A percentile compares a stretch with the other conserved stretches of the same genome.
These are phyloP conservation scores for Chlamydomonas sphaeroides DNA, from an alignment of 139 green algal species.

Conservation along the genomic window DNA sequence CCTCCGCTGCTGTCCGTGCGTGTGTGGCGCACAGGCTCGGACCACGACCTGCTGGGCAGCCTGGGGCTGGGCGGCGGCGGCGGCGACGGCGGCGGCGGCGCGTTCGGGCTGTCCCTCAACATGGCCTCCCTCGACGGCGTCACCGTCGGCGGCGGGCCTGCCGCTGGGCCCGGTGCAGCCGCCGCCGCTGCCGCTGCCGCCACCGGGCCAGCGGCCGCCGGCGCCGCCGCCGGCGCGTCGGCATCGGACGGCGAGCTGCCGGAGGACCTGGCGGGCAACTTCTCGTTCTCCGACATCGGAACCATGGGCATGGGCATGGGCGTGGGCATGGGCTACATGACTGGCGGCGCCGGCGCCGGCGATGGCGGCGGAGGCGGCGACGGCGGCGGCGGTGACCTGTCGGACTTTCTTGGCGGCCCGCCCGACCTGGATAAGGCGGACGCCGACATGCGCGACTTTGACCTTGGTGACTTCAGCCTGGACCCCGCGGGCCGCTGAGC, in stretches of 20 bases:
- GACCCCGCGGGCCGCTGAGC: too few relatives aligned
- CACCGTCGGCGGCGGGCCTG: not conserved
- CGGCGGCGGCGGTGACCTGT: not conserved
- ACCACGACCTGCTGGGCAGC: conserved; percentile 32
- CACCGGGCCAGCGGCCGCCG: not conserved
- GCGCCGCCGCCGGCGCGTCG: not conserved
- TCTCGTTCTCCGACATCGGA: conserved; percentile 23
- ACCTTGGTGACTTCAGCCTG: too few relatives aligned
- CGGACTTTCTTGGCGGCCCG: not conserved
- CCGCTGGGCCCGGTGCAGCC: not conserved
- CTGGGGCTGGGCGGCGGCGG: not conserved
- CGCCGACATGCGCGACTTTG: not conserved
- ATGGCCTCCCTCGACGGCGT: not conserved
- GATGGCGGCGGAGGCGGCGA: not conserved
- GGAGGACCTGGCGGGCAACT: not conserved
- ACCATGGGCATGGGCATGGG: conserved; percentile 21
- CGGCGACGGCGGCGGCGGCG: not conserved
- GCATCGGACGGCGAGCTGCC: not conserved
- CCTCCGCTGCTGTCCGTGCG: too few relatives aligned
- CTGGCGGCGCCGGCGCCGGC: not conserved
- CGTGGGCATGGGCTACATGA: not conserved
- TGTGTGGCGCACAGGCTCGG: conserved; percentile 9
- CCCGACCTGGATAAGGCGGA: not conserved
- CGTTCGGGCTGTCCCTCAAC: conserved; percentile 17
- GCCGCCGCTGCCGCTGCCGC: not conserved